phyloP scores from a whole-genome alignment of 1,139 yeast species.

The Meyerozyma athensensis region DNA sequence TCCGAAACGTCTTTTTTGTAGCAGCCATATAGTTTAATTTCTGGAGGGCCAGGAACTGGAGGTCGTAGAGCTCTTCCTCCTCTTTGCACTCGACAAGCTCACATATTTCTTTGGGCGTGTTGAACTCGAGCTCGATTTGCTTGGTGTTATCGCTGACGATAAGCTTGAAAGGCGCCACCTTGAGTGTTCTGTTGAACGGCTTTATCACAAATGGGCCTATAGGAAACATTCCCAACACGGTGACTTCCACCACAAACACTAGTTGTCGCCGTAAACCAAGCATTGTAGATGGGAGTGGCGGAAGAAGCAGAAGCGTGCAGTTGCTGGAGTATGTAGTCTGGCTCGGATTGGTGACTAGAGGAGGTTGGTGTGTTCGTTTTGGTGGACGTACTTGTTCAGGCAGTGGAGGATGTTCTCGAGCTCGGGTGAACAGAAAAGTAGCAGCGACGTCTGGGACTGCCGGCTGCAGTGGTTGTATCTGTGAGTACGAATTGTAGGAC shows the following conservation, averaged over 20 bases:
- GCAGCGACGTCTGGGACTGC: background rate
- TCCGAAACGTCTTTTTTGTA: background rate
- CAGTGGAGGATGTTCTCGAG: too few species aligned
- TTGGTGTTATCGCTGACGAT: conserved; percentile 13
- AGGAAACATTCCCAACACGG: background rate
- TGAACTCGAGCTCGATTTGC: conserved; percentile 1
- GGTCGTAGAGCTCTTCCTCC: conserved; percentile 7
- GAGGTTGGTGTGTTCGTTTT: too few species aligned
- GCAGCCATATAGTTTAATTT: background rate
- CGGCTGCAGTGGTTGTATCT: background rate
- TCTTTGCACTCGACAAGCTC: background rate
- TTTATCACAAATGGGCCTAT: conserved; percentile 19
- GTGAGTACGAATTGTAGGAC: background rate
- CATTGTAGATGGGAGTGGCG: conserved; percentile 1
- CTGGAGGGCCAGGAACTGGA: background rate
- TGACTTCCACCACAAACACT: background rate
- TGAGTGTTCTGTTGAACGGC: conserved; percentile 28
- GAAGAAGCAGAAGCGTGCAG: conserved; percentile 1
- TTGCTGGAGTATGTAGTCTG: background rate
- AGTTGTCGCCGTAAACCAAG: background rate
- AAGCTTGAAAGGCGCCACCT: conserved; percentile 23
- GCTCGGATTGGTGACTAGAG: background rate
- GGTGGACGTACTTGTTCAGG: too few species aligned
- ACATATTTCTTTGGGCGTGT: background rate
- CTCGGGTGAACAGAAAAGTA: background rate